A percentile compares a stretch with the other conserved stretches of the same genome.
These are phyloP conservation scores for Oryza rufipogon DNA, from an alignment of 176 grass and related monocot genomes.

Conservation along the genomic window DNA sequence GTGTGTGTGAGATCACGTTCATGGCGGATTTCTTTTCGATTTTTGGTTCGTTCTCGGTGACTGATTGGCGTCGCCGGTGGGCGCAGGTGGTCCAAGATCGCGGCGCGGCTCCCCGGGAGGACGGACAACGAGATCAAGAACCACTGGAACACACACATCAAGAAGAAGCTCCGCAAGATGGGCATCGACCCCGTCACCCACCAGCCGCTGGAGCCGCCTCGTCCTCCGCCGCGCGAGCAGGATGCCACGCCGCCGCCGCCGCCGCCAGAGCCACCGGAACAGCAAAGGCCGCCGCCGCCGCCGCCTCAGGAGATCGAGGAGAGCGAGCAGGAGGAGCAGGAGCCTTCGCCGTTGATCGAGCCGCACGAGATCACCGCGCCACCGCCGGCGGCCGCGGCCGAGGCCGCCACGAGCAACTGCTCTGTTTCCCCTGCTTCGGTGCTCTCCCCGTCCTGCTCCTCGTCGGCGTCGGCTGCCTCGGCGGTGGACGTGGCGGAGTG, in stretches of 20 bases:
- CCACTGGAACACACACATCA: conserved; percentile 97
- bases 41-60: neutral
- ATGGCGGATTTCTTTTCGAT: neutral
- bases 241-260: neutral
- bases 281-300: no score
- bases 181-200: conserved; percentile 85
- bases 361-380: neutral
- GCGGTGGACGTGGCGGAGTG: conserved; percentile 58
- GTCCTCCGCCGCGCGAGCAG: neutral
- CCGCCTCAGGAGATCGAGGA: neutral
- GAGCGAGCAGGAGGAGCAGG: neutral
- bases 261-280: no score
- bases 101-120: conserved; percentile 72
- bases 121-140: conserved; percentile 99
- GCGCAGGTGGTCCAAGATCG: conserved; percentile 89
- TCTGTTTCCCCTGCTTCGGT: conserved; percentile 44
- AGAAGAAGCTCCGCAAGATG: conserved; percentile 87
- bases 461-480: conserved; percentile 31
- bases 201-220: conserved; percentile 10
- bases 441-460: conserved; percentile 57
- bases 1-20: neutral
- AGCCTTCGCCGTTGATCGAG: neutral
- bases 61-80: neutral
- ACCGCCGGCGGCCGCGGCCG: neutral
- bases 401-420: conserved; percentile 23